Conservation (phyloP, 2,329 filamentous ascomycete species). For the Xylariaceae sp. region DNA sequence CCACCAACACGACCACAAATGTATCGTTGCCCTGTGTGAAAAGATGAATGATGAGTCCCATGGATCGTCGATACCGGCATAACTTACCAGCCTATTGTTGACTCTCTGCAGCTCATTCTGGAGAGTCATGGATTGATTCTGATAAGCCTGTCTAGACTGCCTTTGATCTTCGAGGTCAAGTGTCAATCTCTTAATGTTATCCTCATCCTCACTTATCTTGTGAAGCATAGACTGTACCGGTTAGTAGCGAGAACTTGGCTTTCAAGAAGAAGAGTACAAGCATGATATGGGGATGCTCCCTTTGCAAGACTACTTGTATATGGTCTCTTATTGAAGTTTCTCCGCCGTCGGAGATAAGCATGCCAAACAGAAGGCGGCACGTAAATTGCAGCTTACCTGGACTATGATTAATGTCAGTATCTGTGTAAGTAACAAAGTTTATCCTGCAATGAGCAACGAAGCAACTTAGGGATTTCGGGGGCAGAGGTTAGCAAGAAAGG, state of each 20-base stretch:
- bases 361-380: too few species aligned
- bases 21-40: conserved; percentile 23
- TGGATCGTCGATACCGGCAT: conserved; percentile 1
- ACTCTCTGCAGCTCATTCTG: conserved; percentile 16
- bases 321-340: too few species aligned
- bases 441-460: not conserved
- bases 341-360: too few species aligned
- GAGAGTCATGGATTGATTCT: conserved; percentile 15
- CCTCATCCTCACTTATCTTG: conserved; percentile 18
- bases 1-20: conserved; percentile 30
- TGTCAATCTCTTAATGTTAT: conserved; percentile 23
- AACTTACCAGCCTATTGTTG: conserved; percentile 22
- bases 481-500: not conserved
- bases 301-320: too few species aligned
- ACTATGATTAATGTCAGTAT: not conserved
- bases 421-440: too few species aligned
- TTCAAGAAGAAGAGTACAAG: too few species aligned
- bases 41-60: conserved; percentile 2
- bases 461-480: not conserved
- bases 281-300: too few species aligned
- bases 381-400: conserved; percentile 5
- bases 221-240: conserved; percentile 21
- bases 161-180: conserved; percentile 26
- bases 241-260: too few species aligned
- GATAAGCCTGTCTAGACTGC: conserved; percentile 21